Evolutionary conservation across 306 rosid genomes (phyloP).

Genomic region (Ormosia emarginata): DNA sequence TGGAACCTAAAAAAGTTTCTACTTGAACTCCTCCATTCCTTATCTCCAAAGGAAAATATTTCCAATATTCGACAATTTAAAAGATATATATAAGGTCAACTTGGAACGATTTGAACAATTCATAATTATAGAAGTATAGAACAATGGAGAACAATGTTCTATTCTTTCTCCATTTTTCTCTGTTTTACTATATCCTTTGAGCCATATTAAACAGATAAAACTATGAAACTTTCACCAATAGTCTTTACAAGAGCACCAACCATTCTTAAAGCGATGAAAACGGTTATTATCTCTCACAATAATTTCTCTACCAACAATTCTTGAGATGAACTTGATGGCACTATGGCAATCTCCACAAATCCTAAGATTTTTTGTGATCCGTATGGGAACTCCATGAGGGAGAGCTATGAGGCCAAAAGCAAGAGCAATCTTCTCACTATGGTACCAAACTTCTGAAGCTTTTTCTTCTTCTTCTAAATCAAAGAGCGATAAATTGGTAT

Average conservation of each 20-base stretch:
- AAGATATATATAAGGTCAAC: not conserved
- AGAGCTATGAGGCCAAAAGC: conserved; percentile 73
- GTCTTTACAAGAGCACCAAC: conserved; percentile 62
- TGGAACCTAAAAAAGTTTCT: not conserved
- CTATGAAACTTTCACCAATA: conserved; percentile 47
- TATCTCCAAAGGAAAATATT: too few species aligned
- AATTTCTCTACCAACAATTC: conserved; percentile 64
- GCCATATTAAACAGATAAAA: not conserved
- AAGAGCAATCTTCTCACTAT: conserved; percentile 82
- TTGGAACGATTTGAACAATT: not conserved
- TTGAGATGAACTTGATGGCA: conserved; percentile 56
- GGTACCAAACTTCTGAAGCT: conserved; percentile 72
- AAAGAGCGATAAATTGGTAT: conserved; percentile 61
- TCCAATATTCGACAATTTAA: too few species aligned
- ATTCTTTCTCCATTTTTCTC: not conserved
- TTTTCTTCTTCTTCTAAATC: conserved; percentile 83
- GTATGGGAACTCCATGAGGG: conserved; percentile 60
- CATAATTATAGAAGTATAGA: not conserved
- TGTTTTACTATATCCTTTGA: not conserved
- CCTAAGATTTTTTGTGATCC: conserved; percentile 65
- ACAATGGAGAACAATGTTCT: not conserved
- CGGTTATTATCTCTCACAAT: conserved; percentile 70
- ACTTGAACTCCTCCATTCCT: not conserved
- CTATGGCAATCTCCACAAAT: conserved; percentile 49
- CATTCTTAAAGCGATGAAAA: conserved; percentile 61